Conservation (phyloP, 805 yeast species). For the Scheffersomyces stipitis region DNA sequence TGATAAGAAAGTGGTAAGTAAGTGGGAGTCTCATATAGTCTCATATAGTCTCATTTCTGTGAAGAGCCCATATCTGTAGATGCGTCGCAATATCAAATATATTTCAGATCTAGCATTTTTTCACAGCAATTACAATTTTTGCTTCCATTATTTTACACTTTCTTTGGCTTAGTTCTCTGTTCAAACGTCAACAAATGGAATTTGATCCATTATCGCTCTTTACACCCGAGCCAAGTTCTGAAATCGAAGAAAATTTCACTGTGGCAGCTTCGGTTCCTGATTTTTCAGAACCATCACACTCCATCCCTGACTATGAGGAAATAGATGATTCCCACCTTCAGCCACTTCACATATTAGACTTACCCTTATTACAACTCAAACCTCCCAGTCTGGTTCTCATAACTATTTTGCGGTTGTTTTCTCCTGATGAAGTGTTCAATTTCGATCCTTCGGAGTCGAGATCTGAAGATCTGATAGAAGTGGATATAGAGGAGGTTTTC, state of each 20-base stretch:
- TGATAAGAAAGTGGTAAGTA: too few species aligned
- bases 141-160: too few species aligned
- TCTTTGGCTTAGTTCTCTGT: too few species aligned
- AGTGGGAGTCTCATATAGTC: too few species aligned
- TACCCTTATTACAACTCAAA: conserved; percentile 48
- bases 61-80: too few species aligned
- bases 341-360: conserved; percentile 55
- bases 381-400: conserved; percentile 50
- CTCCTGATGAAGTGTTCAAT: conserved; percentile 51
- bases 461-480: conserved; percentile 5
- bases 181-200: too few species aligned
- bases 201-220: conserved; percentile 44
- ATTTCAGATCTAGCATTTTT: too few species aligned
- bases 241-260: not conserved
- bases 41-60: too few species aligned
- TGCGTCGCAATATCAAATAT: too few species aligned
- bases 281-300: not conserved
- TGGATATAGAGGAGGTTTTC: conserved; percentile 22
- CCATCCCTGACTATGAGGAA: conserved; percentile 3
- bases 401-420: conserved; percentile 47
- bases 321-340: conserved; percentile 20
- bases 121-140: too few species aligned
- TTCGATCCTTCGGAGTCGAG: conserved; percentile 32
- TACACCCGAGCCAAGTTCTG: conserved; percentile 24
- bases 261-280: too few species aligned